Base-by-base conservation (phyloP, 163 green algal species). In the Chlamydomonas reinhardtii region DNA sequence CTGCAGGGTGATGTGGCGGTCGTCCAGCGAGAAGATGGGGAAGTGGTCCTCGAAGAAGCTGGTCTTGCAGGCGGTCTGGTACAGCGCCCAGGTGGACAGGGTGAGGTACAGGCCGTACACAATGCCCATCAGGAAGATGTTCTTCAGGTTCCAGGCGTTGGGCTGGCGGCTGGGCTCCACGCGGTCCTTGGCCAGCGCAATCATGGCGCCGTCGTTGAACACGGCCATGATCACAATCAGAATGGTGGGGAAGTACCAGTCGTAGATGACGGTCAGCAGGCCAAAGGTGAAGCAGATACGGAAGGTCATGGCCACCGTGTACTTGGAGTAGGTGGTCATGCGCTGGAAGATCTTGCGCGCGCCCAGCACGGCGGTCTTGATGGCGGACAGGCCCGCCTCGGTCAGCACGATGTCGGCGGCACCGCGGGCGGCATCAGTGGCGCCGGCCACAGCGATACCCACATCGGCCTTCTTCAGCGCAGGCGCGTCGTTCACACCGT, bases 311-410 rank as follows among this genome's bases (percentile, higher is more conserved):
- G 95, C 94, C 32, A 98, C 93, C 1, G 95, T 98, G 93, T 98
- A 98, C 91, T 96, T 96, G 73, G 93, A 87, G 89, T 95, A 96
- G 34, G 92, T 96, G 71, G 90, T 97, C 93, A 99, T 98, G 84
- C 97, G 94, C 93, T 99, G 97, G 95, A 99, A 99, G 90, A 99
- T 99, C 88, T 96, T 97, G 85, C 97, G 93, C 12, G 95, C 94
- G 72, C 95, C 95, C 76, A 98, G 95, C 74, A 99, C 94, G 17
- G 97, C 97, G 32, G 93, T 94, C 34, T 98, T 91, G 85, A 99
- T 98, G 52, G 95, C 94, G 29, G 88, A 95, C 78, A 99, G 94
- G 31, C 97, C 97, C 11, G 96, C 93, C 93, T 96, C 88, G 2
- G 97, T 99, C 61, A 93, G 82, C 65, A 99, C 97, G 68, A 99